A percentile compares a stretch with the other conserved stretches of the same genome.
phyloP scores from a whole-genome alignment of 192 early-diverging fungal species.

The Coemansia guatemalensis region DNA sequence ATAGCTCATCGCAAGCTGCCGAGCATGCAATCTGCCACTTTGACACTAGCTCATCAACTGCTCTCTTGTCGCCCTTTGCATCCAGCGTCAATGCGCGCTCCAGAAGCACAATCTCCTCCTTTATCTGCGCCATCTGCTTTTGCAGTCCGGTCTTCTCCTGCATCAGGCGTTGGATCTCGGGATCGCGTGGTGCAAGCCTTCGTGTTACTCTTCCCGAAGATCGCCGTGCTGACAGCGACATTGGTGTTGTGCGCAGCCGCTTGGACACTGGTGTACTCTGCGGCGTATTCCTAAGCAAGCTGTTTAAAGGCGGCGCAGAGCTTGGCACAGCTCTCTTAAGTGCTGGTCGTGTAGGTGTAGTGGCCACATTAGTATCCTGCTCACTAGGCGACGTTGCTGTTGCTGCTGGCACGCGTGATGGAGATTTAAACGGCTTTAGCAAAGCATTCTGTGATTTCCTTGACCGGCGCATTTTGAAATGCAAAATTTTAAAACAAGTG shows the following conservation, averaged over 20 bases:
- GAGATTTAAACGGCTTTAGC: slow-evolving; percentile 49
- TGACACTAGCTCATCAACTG: slow-evolving; percentile 26
- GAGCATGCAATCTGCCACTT: slow-evolving; percentile 46
- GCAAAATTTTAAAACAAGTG: slow-evolving; percentile 2
- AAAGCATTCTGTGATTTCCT: slow-evolving; percentile 21
- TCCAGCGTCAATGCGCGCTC: slow-evolving; percentile 27
- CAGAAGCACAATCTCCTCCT: slow-evolving; percentile 23
- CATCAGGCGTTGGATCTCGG: slow-evolving; percentile 10
- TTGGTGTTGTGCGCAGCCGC: background rate
- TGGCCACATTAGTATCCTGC: background rate
- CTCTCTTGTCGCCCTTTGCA: slow-evolving; percentile 22
- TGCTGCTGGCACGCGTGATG: slow-evolving; percentile 11
- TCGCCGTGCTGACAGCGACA: background rate
- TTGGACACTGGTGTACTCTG: background rate
- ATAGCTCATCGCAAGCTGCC: slow-evolving; percentile 38
- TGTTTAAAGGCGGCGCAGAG: slow-evolving; percentile 11
- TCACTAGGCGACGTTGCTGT: background rate
- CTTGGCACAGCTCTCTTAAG: slow-evolving; percentile 1
- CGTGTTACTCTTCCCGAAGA: background rate
- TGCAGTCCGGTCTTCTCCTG: slow-evolving; percentile 26
- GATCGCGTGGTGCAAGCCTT: slow-evolving; percentile 9
- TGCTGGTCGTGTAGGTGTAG: slow-evolving; percentile 3
- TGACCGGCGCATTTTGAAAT: slow-evolving; percentile 20
- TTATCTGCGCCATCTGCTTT: slow-evolving; percentile 14
- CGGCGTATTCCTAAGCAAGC: background rate